phyloP scores from a whole-genome alignment of 345 rosid species.

The Mallotus nudiflorus region DNA sequence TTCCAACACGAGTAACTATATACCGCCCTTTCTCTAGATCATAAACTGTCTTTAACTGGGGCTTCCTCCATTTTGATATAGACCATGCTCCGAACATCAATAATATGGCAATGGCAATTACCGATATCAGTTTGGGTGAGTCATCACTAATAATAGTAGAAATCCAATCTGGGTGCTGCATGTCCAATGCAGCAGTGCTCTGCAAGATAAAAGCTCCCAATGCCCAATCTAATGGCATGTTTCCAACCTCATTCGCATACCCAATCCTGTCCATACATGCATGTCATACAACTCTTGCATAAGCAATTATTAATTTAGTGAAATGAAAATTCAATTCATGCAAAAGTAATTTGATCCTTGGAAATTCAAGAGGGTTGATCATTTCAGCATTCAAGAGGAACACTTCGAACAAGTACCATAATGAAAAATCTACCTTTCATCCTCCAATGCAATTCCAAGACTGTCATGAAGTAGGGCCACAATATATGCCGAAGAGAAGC shows the following conservation, averaged over 20 bases:
- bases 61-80: slow-evolving; percentile 74
- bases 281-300: background rate
- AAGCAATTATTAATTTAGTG: background rate
- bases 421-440: slow-evolving; percentile 46
- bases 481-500: slow-evolving; percentile 92
- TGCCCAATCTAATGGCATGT: slow-evolving; percentile 89
- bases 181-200: slow-evolving; percentile 35
- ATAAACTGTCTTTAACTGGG: slow-evolving; percentile 72
- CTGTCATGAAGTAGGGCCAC: slow-evolving; percentile 88
- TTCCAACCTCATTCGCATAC: slow-evolving; percentile 67
- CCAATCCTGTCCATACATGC: slow-evolving; percentile 44
- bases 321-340: background rate
- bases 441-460: slow-evolving; percentile 65
- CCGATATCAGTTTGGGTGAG: slow-evolving; percentile 44
- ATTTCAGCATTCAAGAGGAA: background rate
- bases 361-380: slow-evolving; percentile 1
- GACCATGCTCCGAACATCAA: slow-evolving; percentile 53
- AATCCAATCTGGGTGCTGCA: slow-evolving; percentile 46
- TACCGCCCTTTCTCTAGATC: slow-evolving; percentile 95
- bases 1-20: slow-evolving; percentile 61
- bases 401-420: background rate
- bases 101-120: slow-evolving; percentile 47
- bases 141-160: slow-evolving; percentile 41
- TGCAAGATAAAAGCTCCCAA: slow-evolving; percentile 86
- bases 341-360: background rate